Evolutionary conservation across 768 basidiomycete genomes (phyloP).

Genomic region (Leccinum arenicola): DNA sequence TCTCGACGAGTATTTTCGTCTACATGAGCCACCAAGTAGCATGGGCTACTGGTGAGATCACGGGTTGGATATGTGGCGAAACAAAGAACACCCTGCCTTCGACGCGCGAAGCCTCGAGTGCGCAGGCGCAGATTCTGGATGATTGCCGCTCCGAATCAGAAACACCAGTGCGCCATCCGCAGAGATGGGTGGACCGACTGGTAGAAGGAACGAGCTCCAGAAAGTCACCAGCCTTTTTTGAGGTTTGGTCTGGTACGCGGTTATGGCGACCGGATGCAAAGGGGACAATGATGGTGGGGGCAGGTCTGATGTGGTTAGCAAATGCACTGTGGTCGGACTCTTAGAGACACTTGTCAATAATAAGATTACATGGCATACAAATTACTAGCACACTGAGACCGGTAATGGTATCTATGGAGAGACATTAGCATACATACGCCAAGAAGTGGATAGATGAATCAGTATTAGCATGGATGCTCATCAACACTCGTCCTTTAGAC

Average conservation of each 20-base stretch:
- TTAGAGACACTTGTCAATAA: neutral
- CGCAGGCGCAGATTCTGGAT: neutral
- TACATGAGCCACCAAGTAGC: constrained; percentile 78
- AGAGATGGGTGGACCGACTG: constrained; percentile 52
- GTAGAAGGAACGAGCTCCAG: constrained; percentile 32
- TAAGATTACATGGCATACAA: constrained; percentile 4
- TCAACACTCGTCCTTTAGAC: constrained; percentile 73
- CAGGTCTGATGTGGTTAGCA: constrained; percentile 57
- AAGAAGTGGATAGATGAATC: constrained; percentile 30
- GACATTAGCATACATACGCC: constrained; percentile 16
- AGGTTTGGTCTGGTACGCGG: constrained; percentile 30
- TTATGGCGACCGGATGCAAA: constrained; percentile 40
- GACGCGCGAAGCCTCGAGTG: constrained; percentile 11
- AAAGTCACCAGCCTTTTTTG: constrained; percentile 22
- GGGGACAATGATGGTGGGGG: constrained; percentile 39
- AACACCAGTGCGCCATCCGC: constrained; percentile 38
- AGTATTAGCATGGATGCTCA: constrained; percentile 92
- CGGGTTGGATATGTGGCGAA: constrained; percentile 51
- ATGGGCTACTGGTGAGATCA: constrained; percentile 70
- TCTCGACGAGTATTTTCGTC: constrained; percentile 77
- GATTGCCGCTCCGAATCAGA: constrained; percentile 30
- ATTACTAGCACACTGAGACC: neutral
- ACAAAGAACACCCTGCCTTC: constrained; percentile 25
- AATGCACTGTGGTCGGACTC: constrained; percentile 58
- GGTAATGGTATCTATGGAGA: constrained; percentile 5